These are phyloP conservation scores for Coniferiporia sulphurascens DNA, from an alignment of 1,284 basidiomycete genomes.

Conservation along the genomic window DNA sequence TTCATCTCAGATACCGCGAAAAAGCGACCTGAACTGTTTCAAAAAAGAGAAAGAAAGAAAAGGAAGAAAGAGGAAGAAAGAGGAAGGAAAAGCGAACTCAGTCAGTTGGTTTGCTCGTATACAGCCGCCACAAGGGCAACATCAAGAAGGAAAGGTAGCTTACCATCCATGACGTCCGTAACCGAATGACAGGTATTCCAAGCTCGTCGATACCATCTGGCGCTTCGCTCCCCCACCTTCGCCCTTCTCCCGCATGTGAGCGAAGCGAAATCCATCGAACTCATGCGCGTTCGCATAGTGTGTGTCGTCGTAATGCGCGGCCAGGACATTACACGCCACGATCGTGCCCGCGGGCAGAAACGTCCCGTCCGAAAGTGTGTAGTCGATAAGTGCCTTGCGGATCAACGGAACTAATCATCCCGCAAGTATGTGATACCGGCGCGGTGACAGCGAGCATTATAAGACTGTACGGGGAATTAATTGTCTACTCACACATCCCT, in stretches of 20 bases:
- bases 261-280: conserved; percentile 34
- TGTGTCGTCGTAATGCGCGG: conserved; percentile 26
- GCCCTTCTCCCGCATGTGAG: conserved; percentile 1
- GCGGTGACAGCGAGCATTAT: not conserved
- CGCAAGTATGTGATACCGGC: not conserved
- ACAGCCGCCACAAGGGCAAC: not conserved
- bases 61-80: too few species aligned
- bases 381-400: conserved; percentile 33
- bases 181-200: conserved; percentile 28
- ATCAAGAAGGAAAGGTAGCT: not conserved
- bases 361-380: conserved; percentile 38
- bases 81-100: not conserved
- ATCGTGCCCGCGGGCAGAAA: conserved; percentile 33
- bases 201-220: conserved; percentile 24
- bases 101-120: not conserved
- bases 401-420: conserved; percentile 27
- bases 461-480: not conserved
- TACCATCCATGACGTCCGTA: conserved; percentile 29
- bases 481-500: conserved; percentile 18
- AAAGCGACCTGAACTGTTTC: conserved; percentile 38
- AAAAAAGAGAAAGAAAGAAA: too few species aligned
- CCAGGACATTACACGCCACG: conserved; percentile 24
- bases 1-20: conserved; percentile 44
- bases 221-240: conserved; percentile 16
- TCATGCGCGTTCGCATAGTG: conserved; percentile 25